Evolutionary conservation across 2,329 filamentous ascomycete species (phyloP).

Genomic region (Ophiostoma montium): DNA sequence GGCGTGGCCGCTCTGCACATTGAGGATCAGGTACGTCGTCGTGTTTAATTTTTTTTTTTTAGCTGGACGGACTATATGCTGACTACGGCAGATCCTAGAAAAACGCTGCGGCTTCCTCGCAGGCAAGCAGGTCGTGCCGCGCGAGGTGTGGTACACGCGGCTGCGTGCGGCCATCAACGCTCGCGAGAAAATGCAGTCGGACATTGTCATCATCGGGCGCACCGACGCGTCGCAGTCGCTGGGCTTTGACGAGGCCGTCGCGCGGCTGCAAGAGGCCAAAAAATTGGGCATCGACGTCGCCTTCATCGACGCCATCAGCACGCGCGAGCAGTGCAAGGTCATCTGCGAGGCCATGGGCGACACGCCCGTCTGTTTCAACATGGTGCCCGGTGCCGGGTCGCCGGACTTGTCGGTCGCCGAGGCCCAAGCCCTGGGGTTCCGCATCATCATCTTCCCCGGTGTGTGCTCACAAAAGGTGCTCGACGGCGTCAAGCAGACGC

Average conservation of each 20-base stretch:
- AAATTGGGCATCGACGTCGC: slow-evolving; percentile 43
- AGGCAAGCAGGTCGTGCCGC: slow-evolving; percentile 44
- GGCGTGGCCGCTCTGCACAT: slow-evolving; percentile 47
- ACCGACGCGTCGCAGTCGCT: slow-evolving; percentile 45
- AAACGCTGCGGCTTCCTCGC: slow-evolving; percentile 53
- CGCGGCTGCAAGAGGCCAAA: slow-evolving; percentile 33
- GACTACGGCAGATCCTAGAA: slow-evolving; percentile 43
- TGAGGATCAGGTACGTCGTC: too few species aligned
- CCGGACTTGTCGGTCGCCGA: slow-evolving; percentile 17
- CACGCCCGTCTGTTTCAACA: slow-evolving; percentile 17
- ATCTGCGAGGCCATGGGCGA: slow-evolving; percentile 6
- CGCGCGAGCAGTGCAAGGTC: slow-evolving; percentile 27
- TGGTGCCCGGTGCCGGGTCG: slow-evolving; percentile 21
- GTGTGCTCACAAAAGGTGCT: slow-evolving; percentile 17
- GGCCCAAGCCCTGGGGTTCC: slow-evolving; percentile 19
- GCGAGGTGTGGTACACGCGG: slow-evolving; percentile 35
- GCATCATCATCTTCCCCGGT: slow-evolving; percentile 22
- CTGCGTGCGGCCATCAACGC: slow-evolving; percentile 41
- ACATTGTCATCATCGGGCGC: slow-evolving; percentile 51
- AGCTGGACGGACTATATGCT: too few species aligned
- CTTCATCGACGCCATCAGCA: slow-evolving; percentile 44
- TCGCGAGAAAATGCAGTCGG: slow-evolving; percentile 25
- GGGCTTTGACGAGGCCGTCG: slow-evolving; percentile 42
- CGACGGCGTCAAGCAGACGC: slow-evolving; percentile 15
- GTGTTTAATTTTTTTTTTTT: too few species aligned